Conservation (phyloP, 176 grass and related monocot genomes). For the Poa annua region DNA sequence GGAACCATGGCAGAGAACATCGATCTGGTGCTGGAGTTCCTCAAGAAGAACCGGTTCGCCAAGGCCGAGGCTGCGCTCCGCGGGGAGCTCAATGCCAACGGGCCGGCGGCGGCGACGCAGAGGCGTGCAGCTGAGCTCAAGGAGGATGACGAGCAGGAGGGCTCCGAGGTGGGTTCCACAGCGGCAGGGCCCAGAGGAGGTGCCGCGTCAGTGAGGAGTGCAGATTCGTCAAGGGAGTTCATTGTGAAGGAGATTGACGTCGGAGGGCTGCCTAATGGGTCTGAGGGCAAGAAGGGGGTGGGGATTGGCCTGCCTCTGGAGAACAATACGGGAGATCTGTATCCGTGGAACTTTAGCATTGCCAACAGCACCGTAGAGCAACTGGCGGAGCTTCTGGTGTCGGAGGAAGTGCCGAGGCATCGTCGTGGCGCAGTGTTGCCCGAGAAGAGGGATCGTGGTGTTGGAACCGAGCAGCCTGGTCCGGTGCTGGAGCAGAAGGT, state of each 20-base stretch:
- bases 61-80: constrained; percentile 89
- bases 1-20: constrained; percentile 81
- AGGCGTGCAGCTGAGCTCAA: constrained; percentile 25
- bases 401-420: constrained; percentile 66
- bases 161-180: constrained; percentile 37
- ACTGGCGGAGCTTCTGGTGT: constrained; percentile 67
- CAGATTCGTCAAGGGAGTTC: constrained; percentile 76
- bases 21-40: constrained; percentile 90
- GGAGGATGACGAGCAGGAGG: constrained; percentile 44
- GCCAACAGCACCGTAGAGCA: constrained; percentile 69
- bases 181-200: constrained; percentile 41
- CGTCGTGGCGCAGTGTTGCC: constrained; percentile 19
- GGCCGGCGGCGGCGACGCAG: neutral
- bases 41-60: constrained; percentile 80
- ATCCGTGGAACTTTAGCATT: constrained; percentile 81
- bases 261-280: constrained; percentile 49
- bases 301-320: constrained; percentile 48
- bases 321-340: constrained; percentile 61
- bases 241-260: constrained; percentile 97
- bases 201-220: constrained; percentile 39
- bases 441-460: constrained; percentile 64
- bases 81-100: constrained; percentile 67
- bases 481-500: constrained; percentile 46
- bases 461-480: constrained; percentile 56
- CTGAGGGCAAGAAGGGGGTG: constrained; percentile 49